Conservation (phyloP, 169 alveolate species). For the Plasmodium reichenowi region DNA sequence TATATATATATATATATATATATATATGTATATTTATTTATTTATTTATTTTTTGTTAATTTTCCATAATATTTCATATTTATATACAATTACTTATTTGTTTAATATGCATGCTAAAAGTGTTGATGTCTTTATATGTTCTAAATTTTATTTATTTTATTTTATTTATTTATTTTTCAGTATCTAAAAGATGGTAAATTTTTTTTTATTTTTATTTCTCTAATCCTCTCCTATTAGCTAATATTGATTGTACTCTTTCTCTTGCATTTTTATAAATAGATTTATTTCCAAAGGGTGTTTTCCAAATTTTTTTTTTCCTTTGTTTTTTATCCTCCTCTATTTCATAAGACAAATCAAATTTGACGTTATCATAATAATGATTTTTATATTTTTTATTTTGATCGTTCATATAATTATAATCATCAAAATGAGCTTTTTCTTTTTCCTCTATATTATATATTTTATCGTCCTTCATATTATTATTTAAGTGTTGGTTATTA, state of each 20-base stretch:
- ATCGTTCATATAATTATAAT: constrained; percentile 9
- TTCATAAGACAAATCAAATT: constrained; percentile 63
- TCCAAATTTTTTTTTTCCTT: constrained; percentile 44
- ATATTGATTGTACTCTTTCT: constrained; percentile 45
- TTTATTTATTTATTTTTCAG: no score
- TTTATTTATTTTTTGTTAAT: no score
- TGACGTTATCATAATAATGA: constrained; percentile 42
- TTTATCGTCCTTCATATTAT: constrained; percentile 14
- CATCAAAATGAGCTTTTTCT: constrained; percentile 14
- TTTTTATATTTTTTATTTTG: constrained; percentile 56
- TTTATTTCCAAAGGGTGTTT: constrained; percentile 8
- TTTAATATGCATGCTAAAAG: no score
- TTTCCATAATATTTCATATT: no score
- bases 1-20: no score
- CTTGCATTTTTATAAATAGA: constrained; percentile 49
- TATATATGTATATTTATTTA: no score
- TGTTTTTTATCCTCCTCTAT: constrained; percentile 28
- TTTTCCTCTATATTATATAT: constrained; percentile 5
- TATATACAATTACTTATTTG: no score
- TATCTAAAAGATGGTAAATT: no score
- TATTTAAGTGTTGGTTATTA: neutral
- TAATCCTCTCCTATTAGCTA: constrained; percentile 56
- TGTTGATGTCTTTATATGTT: no score
- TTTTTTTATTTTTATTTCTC: neutral
- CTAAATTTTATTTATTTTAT: no score